Evolutionary conservation across 1,139 yeast genomes (phyloP).

Genomic region (Suhomyces maxii): DNA sequence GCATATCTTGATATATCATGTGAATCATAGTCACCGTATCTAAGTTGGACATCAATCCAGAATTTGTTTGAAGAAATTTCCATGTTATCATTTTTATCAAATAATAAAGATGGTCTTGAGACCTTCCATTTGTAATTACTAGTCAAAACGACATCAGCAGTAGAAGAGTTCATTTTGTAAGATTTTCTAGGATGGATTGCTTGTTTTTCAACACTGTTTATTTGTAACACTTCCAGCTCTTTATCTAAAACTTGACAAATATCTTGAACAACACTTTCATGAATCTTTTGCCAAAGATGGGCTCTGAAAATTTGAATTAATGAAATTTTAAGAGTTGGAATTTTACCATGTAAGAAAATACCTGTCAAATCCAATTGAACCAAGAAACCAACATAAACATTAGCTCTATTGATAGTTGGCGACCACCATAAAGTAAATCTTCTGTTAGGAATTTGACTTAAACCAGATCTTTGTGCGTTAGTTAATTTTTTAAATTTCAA

Average conservation of each 20-base stretch:
- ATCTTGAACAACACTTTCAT: slow-evolving; percentile 92
- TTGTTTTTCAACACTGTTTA: slow-evolving; percentile 85
- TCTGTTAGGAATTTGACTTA: slow-evolving; percentile 96
- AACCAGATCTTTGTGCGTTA: slow-evolving; percentile 95
- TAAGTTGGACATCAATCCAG: slow-evolving; percentile 93
- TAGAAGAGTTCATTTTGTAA: slow-evolving; percentile 93
- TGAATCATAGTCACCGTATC: slow-evolving; percentile 97
- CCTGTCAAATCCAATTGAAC: slow-evolving; percentile 97
- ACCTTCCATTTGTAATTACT: slow-evolving; percentile 85
- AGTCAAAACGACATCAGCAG: slow-evolving; percentile 83
- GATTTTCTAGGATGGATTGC: slow-evolving; percentile 97
- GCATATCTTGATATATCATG: slow-evolving; percentile 95
- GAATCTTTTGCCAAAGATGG: slow-evolving; percentile 98
- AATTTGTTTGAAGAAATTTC: slow-evolving; percentile 65
- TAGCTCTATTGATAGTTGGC: slow-evolving; percentile 96
- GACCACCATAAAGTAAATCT: slow-evolving; percentile 99
- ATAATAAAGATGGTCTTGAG: slow-evolving; percentile 76
- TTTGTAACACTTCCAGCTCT: slow-evolving; percentile 78
- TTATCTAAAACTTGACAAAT: slow-evolving; percentile 88
- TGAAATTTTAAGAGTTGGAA: slow-evolving; percentile 94
- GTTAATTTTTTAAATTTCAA: slow-evolving; percentile 92
- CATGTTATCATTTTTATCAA: slow-evolving; percentile 56
- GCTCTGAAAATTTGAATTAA: slow-evolving; percentile 95
- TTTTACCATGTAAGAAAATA: slow-evolving; percentile 94
- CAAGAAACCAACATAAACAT: slow-evolving; percentile 95